These are phyloP conservation scores for Pseudocercospora pini-densiflorae DNA, from an alignment of 2,329 filamentous ascomycete genomes.

Conservation along the genomic window DNA sequence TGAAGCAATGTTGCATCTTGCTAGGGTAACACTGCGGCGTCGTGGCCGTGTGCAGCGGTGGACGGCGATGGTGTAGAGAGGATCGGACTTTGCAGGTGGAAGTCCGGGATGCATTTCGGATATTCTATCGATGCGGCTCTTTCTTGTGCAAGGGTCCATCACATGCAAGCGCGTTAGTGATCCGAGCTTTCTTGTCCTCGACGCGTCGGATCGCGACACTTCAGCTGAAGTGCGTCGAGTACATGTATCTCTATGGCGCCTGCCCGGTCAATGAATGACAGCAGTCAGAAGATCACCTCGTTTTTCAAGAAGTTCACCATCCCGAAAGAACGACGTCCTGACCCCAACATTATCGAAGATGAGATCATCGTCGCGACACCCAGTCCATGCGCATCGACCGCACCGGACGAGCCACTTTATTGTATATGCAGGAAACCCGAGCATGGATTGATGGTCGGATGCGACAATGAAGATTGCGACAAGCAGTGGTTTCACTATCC, in stretches of 20 bases:
- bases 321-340: slow-evolving; percentile 32
- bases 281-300: slow-evolving; percentile 43
- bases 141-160: not conserved
- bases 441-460: slow-evolving; percentile 69
- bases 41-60: not conserved
- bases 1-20: not conserved
- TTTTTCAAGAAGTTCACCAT: slow-evolving; percentile 52
- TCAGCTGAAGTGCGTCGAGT: not conserved
- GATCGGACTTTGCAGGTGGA: no score
- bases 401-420: not conserved
- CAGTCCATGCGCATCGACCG: not conserved
- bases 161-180: not conserved
- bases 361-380: slow-evolving; percentile 33
- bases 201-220: not conserved
- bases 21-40: not conserved
- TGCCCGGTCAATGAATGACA: not conserved
- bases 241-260: slow-evolving; percentile 16
- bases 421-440: slow-evolving; percentile 1
- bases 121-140: not conserved
- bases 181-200: not conserved
- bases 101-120: no score
- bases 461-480: slow-evolving; percentile 75
- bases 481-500: slow-evolving; percentile 83
- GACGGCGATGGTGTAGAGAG: no score
- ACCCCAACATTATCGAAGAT: slow-evolving; percentile 29